Evolutionary conservation across 129 eudicot species (phyloP).

Genomic region (Ambrosia trifida): DNA sequence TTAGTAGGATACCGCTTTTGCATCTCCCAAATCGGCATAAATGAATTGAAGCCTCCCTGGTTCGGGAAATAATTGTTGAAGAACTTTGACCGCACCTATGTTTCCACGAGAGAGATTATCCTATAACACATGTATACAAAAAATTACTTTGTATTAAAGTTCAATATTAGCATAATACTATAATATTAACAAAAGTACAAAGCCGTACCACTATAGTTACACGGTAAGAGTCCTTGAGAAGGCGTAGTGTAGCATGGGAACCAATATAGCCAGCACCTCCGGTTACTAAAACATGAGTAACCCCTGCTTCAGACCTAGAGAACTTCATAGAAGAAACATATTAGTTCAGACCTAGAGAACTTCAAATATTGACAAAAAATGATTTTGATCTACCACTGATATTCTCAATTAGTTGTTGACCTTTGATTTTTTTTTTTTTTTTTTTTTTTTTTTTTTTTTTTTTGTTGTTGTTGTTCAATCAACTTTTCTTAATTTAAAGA

Average conservation of each 20-base stretch:
- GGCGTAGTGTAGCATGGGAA: conserved; percentile 81
- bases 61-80: conserved; percentile 70
- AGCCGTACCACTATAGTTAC: conserved; percentile 79
- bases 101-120: conserved; percentile 93
- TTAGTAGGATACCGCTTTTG: conserved; percentile 59
- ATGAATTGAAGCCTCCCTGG: conserved; percentile 85
- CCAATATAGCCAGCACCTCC: conserved; percentile 98
- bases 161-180: neutral
- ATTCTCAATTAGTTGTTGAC: neutral
- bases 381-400: neutral
- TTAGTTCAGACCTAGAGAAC: conserved; percentile 50
- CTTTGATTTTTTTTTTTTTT: neutral
- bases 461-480: no score
- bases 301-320: conserved; percentile 65
- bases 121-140: conserved; percentile 33
- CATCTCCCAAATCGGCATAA: conserved; percentile 82
- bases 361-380: neutral
- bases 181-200: neutral
- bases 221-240: conserved; percentile 69
- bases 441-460: no score
- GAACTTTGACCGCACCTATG: conserved; percentile 66
- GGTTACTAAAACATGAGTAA: conserved; percentile 78
- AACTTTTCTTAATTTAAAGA: neutral
- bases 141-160: neutral
- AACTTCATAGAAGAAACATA: conserved; percentile 44